These are phyloP conservation scores for Cubamyces sp. DNA, from an alignment of 768 basidiomycete genomes.

Conservation along the genomic window DNA sequence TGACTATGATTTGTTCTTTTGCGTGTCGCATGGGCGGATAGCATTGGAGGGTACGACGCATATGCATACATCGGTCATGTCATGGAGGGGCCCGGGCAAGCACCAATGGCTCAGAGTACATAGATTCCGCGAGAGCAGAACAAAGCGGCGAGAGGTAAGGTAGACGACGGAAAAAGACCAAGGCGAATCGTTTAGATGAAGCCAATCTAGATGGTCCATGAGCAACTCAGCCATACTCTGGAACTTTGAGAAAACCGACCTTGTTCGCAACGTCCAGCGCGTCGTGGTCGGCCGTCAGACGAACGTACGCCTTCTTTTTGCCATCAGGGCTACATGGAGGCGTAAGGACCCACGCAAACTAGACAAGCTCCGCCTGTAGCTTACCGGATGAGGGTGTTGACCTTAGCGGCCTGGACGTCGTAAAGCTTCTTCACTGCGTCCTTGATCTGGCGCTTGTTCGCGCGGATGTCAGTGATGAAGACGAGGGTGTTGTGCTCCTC, in stretches of 20 bases:
- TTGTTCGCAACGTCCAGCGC: slow-evolving; percentile 98
- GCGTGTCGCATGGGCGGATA: slow-evolving; percentile 17
- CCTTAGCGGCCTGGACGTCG: slow-evolving; percentile 93
- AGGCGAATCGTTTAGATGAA: slow-evolving; percentile 69
- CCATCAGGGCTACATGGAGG: slow-evolving; percentile 78
- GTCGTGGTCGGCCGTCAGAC: slow-evolving; percentile 93
- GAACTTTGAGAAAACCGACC: slow-evolving; percentile 47
- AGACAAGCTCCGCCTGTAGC: slow-evolving; percentile 29
- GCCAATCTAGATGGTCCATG: slow-evolving; percentile 64
- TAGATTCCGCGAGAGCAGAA: slow-evolving; percentile 23
- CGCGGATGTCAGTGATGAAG: slow-evolving; percentile 92
- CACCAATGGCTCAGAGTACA: slow-evolving; percentile 27
- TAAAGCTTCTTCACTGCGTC: slow-evolving; percentile 99
- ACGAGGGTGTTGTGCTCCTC: slow-evolving; percentile 99
- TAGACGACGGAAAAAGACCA: slow-evolving; percentile 18
- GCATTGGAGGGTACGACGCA: slow-evolving; percentile 22
- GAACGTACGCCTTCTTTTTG: slow-evolving; percentile 99
- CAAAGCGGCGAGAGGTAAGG: slow-evolving; percentile 18
- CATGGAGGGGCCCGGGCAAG: slow-evolving; percentile 21
- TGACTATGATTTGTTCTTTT: too few relatives aligned
- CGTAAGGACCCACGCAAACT: neutral
- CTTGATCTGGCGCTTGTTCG: slow-evolving; percentile 99
- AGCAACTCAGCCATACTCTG: neutral
- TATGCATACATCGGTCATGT: slow-evolving; percentile 27
- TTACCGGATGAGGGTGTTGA: slow-evolving; percentile 98